A percentile compares a stretch with the other conserved stretches of the same genome.
Conservation (phyloP, 345 rosid genomes). For the Populus davidiana region DNA sequence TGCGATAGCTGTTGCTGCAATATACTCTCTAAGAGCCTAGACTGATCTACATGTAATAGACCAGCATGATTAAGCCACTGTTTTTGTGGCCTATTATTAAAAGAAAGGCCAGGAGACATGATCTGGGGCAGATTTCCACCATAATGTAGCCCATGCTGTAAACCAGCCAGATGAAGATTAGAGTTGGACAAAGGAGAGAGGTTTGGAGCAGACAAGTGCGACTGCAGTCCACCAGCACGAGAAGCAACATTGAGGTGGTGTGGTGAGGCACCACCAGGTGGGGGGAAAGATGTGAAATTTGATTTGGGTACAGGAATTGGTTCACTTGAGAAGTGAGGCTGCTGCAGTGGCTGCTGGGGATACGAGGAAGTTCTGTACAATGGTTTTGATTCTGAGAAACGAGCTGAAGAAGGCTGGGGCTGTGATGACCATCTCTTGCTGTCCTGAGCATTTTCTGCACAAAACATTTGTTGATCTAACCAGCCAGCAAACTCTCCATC, state of each 20-base stretch:
- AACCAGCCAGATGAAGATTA: conserved; percentile 50
- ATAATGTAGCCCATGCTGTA: conserved; percentile 60
- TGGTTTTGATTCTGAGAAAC: conserved; percentile 51
- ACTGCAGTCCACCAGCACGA: conserved; percentile 50
- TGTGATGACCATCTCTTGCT: conserved; percentile 81
- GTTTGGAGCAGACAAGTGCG: conserved; percentile 53
- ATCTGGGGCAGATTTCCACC: conserved; percentile 62
- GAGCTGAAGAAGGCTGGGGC: conserved; percentile 52
- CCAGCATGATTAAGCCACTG: conserved; percentile 82
- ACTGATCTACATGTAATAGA: conserved; percentile 62
- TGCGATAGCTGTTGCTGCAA: conserved; percentile 69
- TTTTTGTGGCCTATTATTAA: conserved; percentile 61
- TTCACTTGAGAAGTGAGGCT: conserved; percentile 64
- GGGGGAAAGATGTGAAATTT: conserved; percentile 74
- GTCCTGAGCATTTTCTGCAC: conserved; percentile 56
- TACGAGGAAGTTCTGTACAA: conserved; percentile 86
- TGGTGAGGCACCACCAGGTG: conserved; percentile 69
- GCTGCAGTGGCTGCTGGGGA: conserved; percentile 66
- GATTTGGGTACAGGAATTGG: conserved; percentile 66
- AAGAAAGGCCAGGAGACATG: conserved; percentile 61
- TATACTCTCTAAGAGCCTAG: conserved; percentile 55
- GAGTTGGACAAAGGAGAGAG: conserved; percentile 61
- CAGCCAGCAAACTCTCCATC: conserved; percentile 69
- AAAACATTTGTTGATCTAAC: conserved; percentile 65
- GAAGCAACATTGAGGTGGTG: conserved; percentile 51